phyloP scores from a whole-genome alignment of 1,284 basidiomycete species.

The Rhodotorula sp. region DNA sequence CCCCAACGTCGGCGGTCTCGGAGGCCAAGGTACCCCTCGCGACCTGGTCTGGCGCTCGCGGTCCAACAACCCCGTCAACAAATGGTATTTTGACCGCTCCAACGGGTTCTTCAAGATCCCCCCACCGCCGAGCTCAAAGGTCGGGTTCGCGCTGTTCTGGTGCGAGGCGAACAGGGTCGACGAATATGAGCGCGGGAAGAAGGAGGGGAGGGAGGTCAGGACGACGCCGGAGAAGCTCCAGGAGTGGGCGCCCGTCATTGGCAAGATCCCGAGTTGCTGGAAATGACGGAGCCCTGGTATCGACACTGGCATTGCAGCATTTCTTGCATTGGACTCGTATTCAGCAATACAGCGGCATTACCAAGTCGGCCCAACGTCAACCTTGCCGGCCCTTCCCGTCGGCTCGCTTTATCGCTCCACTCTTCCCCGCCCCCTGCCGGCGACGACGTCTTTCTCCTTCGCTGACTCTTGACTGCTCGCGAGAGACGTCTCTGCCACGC shows the following conservation, averaged over 20 bases:
- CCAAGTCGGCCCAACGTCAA: too few species aligned
- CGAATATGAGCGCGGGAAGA: conserved; percentile 41
- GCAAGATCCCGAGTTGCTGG: conserved; percentile 40
- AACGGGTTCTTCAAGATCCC: conserved; percentile 79
- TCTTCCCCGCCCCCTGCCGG: too few species aligned
- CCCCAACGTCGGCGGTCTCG: conserved; percentile 81
- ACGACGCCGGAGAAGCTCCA: conserved; percentile 32
- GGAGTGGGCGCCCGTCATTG: conserved; percentile 40
- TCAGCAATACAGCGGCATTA: neutral
- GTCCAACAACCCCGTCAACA: conserved; percentile 92
- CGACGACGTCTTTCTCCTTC: too few species aligned
- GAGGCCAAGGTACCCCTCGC: conserved; percentile 81
- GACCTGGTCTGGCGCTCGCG: conserved; percentile 96
- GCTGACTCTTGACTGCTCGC: too few species aligned
- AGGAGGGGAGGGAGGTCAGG: conserved; percentile 17
- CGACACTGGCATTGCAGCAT: neutral
- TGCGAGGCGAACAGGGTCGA: conserved; percentile 79
- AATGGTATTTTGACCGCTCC: conserved; percentile 98
- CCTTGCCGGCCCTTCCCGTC: too few species aligned
- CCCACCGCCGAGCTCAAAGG: conserved; percentile 52
- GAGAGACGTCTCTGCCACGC: too few species aligned
- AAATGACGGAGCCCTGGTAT: neutral
- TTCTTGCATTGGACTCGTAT: neutral
- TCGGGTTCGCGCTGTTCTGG: conserved; percentile 89
- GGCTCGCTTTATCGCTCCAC: too few species aligned